These are phyloP conservation scores for Talaromyces amestolkiae DNA, from an alignment of 2,329 filamentous ascomycete species.

Conservation along the genomic window DNA sequence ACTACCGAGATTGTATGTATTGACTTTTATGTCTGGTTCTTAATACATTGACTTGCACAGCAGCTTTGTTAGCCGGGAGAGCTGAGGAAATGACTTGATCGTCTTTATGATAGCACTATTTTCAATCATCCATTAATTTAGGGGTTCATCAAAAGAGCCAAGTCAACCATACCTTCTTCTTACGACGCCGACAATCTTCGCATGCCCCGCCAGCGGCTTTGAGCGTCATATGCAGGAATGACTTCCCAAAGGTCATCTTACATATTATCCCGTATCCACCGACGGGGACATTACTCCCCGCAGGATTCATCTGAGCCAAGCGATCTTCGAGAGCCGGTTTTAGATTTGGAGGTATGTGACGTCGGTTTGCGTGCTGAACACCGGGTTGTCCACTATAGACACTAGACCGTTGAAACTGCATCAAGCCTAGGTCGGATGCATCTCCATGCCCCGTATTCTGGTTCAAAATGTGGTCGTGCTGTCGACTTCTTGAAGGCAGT, in stretches of 20 bases:
- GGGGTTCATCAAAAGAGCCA: not conserved
- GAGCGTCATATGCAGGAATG: not conserved
- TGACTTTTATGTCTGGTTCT: too few species aligned
- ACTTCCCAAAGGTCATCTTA: not conserved
- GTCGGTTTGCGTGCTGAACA: not conserved
- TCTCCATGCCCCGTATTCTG: not conserved
- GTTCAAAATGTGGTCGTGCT: not conserved
- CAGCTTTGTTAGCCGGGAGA: too few species aligned
- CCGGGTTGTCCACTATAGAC: not conserved
- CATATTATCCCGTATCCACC: not conserved
- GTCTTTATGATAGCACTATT: not conserved
- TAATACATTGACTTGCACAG: too few species aligned
- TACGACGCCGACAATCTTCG: not conserved
- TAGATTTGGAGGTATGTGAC: not conserved
- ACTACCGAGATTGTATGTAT: too few species aligned
- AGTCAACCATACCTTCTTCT: conserved; percentile 9
- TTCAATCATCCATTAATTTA: not conserved
- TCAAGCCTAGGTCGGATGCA: not conserved
- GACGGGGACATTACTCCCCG: not conserved
- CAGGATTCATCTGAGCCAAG: not conserved
- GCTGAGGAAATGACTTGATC: not conserved
- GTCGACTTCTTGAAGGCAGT: not conserved
- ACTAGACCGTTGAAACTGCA: not conserved
- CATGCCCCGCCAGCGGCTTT: conserved; percentile 13
- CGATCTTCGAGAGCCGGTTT: not conserved